Evolutionary conservation across 352 stramenopile genomes (phyloP).

Genomic region (Halophytophthora batemanensis): DNA sequence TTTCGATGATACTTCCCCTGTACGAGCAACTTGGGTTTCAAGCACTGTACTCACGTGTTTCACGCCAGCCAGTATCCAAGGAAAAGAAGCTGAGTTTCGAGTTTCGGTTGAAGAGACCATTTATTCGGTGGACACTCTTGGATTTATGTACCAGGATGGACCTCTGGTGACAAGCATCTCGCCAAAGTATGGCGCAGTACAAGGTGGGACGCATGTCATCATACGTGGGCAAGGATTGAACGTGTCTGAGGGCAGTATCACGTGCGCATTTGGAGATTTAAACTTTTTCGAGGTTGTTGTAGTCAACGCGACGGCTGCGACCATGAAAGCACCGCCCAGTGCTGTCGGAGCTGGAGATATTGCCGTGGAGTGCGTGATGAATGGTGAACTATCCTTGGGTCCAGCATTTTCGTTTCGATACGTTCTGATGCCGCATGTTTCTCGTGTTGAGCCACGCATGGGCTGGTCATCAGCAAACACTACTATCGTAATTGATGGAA

Average conservation of each 20-base stretch:
- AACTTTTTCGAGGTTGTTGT: conserved; percentile 1
- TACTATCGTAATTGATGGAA: conserved; percentile 25
- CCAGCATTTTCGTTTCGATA: conserved; percentile 27
- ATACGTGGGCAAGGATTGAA: conserved; percentile 26
- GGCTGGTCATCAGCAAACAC: conserved; percentile 18
- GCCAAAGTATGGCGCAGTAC: conserved; percentile 26
- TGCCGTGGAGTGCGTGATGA: conserved; percentile 23
- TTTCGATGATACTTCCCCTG: conserved; percentile 15
- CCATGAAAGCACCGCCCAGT: conserved; percentile 16
- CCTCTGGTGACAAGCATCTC: conserved; percentile 14
- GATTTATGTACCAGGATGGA: conserved; percentile 26
- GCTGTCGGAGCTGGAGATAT: conserved; percentile 1
- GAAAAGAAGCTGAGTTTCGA: conserved; percentile 8
- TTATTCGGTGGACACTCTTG: conserved; percentile 12
- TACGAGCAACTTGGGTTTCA: conserved; percentile 7
- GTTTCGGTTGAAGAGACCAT: conserved; percentile 23
- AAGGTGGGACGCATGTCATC: conserved; percentile 19
- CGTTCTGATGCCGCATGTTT: conserved; percentile 10
- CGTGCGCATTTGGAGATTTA: conserved; percentile 29
- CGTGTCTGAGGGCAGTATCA: conserved; percentile 13
- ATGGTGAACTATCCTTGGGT: conserved; percentile 19
- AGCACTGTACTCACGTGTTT: conserved; percentile 19
- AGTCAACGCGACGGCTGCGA: conserved; percentile 18
- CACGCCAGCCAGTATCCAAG: conserved; percentile 16
- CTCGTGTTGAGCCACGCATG: conserved; percentile 19